Conservation (phyloP, 805 yeast species). For the Candida easanensis region DNA sequence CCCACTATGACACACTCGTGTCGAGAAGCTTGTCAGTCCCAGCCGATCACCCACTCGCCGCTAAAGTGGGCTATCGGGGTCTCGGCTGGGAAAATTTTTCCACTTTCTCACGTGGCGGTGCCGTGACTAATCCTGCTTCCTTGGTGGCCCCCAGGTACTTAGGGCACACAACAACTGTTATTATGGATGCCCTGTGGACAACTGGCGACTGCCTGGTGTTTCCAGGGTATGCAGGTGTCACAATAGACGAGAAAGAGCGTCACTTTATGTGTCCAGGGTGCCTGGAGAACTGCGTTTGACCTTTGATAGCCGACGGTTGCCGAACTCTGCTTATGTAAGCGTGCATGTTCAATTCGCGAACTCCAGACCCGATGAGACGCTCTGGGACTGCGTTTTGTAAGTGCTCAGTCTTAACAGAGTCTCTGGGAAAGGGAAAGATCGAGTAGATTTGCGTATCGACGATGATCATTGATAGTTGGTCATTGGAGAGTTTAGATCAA, state of each 20-base stretch:
- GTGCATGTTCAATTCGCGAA: background rate
- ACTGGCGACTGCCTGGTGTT: too few species aligned
- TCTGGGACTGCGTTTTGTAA: background rate
- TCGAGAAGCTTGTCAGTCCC: background rate
- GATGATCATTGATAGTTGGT: too few species aligned
- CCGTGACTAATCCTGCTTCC: background rate
- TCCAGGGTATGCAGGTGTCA: too few species aligned
- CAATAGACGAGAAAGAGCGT: background rate
- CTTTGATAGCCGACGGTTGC: slow-evolving; percentile 9
- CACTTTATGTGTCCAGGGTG: background rate
- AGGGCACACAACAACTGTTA: background rate
- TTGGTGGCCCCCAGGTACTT: background rate
- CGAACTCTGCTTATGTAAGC: slow-evolving; percentile 3
- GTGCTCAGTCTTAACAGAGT: too few species aligned
- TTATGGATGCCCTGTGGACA: background rate
- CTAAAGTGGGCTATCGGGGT: background rate
- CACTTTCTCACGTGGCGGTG: too few species aligned
- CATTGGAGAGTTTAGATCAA: too few species aligned
- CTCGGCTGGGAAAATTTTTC: background rate
- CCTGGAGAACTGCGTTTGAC: background rate
- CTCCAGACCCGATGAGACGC: background rate
- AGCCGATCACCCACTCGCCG: background rate
- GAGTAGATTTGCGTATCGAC: too few species aligned
- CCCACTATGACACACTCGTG: background rate
- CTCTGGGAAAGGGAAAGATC: too few species aligned